Evolutionary conservation across 106 monocot genomes (phyloP).

Genomic region (Posidonia australis): DNA sequence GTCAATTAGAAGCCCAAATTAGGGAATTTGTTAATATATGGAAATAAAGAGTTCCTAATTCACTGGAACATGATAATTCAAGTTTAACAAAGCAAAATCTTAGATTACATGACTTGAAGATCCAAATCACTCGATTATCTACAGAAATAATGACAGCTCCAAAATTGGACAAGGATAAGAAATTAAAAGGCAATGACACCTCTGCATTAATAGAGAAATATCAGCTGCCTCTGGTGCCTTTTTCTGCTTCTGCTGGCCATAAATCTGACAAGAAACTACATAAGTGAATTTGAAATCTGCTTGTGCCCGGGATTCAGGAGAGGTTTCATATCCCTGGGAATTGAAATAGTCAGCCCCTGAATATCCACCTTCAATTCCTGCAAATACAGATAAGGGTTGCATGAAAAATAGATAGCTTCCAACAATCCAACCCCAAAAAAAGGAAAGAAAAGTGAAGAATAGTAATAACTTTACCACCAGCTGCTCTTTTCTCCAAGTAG

Average conservation of each 20-base stretch:
- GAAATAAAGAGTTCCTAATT: too few species aligned
- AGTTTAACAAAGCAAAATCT: too few species aligned
- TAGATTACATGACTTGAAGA: too few species aligned
- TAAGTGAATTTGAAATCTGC: slow-evolving; percentile 97
- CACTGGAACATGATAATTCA: too few species aligned
- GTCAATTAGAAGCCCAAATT: too few species aligned
- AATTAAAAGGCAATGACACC: slow-evolving; percentile 23
- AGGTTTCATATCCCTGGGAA: slow-evolving; percentile 77
- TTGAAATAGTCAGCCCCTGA: slow-evolving; percentile 41
- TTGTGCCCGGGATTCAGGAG: slow-evolving; percentile 73
- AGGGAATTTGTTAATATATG: too few species aligned
- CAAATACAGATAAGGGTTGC: neutral
- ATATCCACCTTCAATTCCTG: slow-evolving; percentile 74
- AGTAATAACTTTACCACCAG: slow-evolving; percentile 35
- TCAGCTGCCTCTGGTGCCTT: slow-evolving; percentile 81
- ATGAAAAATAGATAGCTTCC: neutral
- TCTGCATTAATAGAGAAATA: slow-evolving; percentile 89
- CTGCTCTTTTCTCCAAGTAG: slow-evolving; percentile 65
- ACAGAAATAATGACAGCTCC: too few species aligned
- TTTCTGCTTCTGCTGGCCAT: slow-evolving; percentile 91
- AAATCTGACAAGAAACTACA: slow-evolving; percentile 94
- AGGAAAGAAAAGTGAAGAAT: neutral
- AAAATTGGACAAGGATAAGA: too few species aligned
- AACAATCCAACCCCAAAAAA: neutral
- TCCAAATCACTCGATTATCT: too few species aligned